Base-by-base conservation (phyloP, 2,329 filamentous ascomycete genomes). In the Seiridium unicorne region DNA sequence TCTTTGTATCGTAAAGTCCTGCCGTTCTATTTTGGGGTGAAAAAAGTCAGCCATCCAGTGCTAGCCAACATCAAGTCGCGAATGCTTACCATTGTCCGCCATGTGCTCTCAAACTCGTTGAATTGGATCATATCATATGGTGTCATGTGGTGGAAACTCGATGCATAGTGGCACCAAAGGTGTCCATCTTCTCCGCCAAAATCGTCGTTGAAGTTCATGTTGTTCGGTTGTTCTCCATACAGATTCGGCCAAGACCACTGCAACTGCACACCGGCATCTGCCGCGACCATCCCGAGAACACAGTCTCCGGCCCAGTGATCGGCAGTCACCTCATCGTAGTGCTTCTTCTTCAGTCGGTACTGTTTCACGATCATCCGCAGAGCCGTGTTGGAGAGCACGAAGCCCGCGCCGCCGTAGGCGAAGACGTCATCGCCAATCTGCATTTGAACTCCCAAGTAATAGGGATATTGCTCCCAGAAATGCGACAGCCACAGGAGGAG, bases 361-460 rank as follows among this genome's bases (percentile, higher is more conserved):
- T 79, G 74, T 10, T 77, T 70, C 1, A 77, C 74, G 3, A 77
- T 73, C 58, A 69, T 74, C 56, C 74, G 72, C 73, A 85, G 74
- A 3, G 81, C 82, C 5, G 77, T 72, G 3, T 77, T 76, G 0
- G 83, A 85, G 35, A 86, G 64, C 35, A 81, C 72, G 63, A 84
- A 82, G 4, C 82, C 82, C 3, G 77, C 79, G 0, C 83, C 83
- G 11, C 81, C 82, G 59, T 84, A 79, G 1, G 77, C 81, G 66
- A 85, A 84, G 13, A 82, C 70, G 0, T 79, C 74, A 4, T 80
- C 76, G 11, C 74, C 79, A 60, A 83, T 81, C 69, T 78, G 76
- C 64, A 81, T 82, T 64, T 82, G 80, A 35, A 81, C 82, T 47
- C 82, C 84, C 44, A 84, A 76, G 66, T 86, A 87, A 51, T 75